A percentile compares a stretch with the other conserved stretches of the same genome.
phyloP scores from a whole-genome alignment of 257 asterid genomes.

The Plectranthus barbatus region DNA sequence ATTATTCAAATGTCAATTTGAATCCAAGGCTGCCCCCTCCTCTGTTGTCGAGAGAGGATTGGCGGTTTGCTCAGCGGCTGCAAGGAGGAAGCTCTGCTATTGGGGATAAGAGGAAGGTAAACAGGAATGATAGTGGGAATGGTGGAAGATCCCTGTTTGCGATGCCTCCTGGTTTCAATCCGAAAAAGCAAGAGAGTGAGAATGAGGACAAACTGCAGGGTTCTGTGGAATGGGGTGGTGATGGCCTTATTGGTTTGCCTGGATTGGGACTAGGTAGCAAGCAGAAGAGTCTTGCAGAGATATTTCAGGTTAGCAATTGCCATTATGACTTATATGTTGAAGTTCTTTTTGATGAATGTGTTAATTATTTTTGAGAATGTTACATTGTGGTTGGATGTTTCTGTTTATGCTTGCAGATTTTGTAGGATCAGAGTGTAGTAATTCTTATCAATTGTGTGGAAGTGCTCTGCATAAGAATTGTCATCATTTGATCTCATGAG shows the following conservation, averaged over 20 bases:
- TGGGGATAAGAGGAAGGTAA: conserved; percentile 92
- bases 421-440: background rate
- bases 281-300: conserved; percentile 85
- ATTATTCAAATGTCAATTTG: conserved; percentile 80
- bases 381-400: background rate
- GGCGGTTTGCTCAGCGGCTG: conserved; percentile 75
- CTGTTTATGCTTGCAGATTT: background rate
- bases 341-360: background rate
- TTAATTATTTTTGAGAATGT: background rate
- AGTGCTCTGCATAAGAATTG: background rate
- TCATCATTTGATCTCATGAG: background rate
- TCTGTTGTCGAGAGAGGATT: conserved; percentile 78
- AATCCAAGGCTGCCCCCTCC: conserved; percentile 98
- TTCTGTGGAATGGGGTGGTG: conserved; percentile 85
- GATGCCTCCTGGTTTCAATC: conserved; percentile 85
- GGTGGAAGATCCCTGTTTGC: conserved; percentile 59
- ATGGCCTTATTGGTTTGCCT: conserved; percentile 94
- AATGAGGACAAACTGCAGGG: conserved; percentile 48
- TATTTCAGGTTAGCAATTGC: conserved; percentile 53
- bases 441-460: background rate
- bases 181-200: conserved; percentile 57
- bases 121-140: conserved; percentile 53
- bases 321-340: background rate
- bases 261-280: conserved; percentile 76
- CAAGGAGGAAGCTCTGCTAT: conserved; percentile 83